Evolutionary conservation across 106 monocot genomes (phyloP), one percentile per base, ranked within the genome.

Genomic region (Acanthochlamys bracteata): DNA sequence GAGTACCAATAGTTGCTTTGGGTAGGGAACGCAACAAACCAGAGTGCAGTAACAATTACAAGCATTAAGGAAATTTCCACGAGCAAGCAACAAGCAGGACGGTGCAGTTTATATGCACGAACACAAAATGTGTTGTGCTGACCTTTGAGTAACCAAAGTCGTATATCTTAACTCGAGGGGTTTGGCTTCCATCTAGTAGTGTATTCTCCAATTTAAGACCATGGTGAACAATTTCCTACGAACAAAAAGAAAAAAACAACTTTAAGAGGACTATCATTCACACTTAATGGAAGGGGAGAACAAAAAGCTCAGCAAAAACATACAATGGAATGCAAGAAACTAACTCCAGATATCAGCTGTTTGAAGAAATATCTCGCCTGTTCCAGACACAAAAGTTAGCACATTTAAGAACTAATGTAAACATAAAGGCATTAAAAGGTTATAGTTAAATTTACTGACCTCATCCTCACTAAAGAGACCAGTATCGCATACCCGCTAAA

Each of bases 61-160:
- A 33, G 33, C 33, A 33, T 33, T 33, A 33, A 33, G 33, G 33
- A 33, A 33, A 33, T 33, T 33, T 33, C 33, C 33, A 49, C 4
- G 17, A 49, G 17, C 7, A 43, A 43, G 43, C 12, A 49, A 49
- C 12, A 49, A 49, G 17, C 12, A 49, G 49, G 17, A 49, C 49
- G 2, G 17, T 2, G 10, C 2, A 17, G 10, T 14, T 4, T 49
- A 17, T 14, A 17, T 49, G 49, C 9, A 49, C 6, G 2, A 14
- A 14, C 2, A 49, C 2, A 49, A 1, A 4, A 9, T 14, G 12
- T 49, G 2, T 9, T 19, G 24, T 40, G 69, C 20, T 60, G 6
- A 89, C 93, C 81, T 94, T 94, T 15, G 93, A 93, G 68, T 93
- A 93, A 20, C 93, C 93, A 69, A 93, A 93, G 41, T 93, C 93